Base-by-base conservation (phyloP, 2,329 filamentous ascomycete species). In the Leptographium galeiforme region DNA sequence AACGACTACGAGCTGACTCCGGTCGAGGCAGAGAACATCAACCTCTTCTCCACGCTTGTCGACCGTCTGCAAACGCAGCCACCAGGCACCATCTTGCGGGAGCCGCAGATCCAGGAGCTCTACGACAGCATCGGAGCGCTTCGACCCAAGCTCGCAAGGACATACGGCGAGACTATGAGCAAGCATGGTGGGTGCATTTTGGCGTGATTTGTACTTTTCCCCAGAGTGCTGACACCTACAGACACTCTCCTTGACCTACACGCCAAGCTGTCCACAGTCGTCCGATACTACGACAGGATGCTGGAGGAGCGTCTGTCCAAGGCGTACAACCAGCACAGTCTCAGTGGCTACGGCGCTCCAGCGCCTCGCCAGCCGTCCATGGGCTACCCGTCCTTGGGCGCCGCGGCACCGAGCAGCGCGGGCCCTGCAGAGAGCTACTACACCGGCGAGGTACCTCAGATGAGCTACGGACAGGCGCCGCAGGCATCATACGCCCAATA, bases 161-260 rank as follows among this genome's bases (percentile, higher is more conserved):
- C 91, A 0, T 96, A 97, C 64, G 93, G 93, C 53, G 93, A 98
- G 71, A 96, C 93, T 0, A 97, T 98, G 93, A 97, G 93, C 78
- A 98, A 98, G 69, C 93, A 97, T 67, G 90, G 88, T 88, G 18
- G 7, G 40, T 51, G 34, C 13, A 36, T 16, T 11, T 48, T 32
- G 5, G 43, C 4, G 43, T 16, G 25, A 45, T 4, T 13, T 14
- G 8, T 1, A n/a, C 8, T 45, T 8, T 34, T 49, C 16, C 39
- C 34, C 6, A 16, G 43, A 10, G 25, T 19, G 25, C 19, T 16
- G 5, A 16, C 19, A n/a, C 43, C 50, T 41, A 41, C 14, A 93
- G 90, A 98, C 66, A 93, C 91, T 0, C 76, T 98, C 11, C 78
- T 97, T 30, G 93, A 98, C 66, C 74, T 98, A 0, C 93, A 98